Conservation (phyloP, 129 eudicot species). For the Heracleum sosnowskyi region DNA sequence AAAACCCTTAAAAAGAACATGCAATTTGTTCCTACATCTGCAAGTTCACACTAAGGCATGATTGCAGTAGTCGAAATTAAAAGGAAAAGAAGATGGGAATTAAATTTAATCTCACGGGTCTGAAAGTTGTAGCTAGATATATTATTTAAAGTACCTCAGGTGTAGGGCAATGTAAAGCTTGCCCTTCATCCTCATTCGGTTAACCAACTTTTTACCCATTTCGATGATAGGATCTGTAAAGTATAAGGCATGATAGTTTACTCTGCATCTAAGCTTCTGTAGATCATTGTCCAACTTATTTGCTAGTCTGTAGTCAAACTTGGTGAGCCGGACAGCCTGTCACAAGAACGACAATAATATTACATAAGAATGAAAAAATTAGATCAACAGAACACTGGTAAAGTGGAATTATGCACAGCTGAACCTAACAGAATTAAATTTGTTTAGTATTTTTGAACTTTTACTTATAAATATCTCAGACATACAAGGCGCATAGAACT, state of each 20-base stretch:
- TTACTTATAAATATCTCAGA: not conserved
- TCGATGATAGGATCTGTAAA: constrained; percentile 60
- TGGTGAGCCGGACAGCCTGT: constrained; percentile 84
- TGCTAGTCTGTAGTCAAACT: constrained; percentile 83
- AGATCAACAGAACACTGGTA: not conserved
- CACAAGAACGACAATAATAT: constrained; percentile 8
- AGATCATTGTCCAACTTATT: constrained; percentile 62
- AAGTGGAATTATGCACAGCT: not conserved
- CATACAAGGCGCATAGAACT: not conserved
- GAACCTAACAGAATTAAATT: not conserved
- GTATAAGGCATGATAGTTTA: constrained; percentile 72
- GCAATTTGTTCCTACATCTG: not conserved
- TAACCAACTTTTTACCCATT: constrained; percentile 66
- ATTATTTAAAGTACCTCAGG: constrained; percentile 43
- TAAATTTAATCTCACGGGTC: not conserved
- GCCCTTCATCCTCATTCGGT: constrained; percentile 61
- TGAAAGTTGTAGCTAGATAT: not conserved
- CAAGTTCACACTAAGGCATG: not conserved
- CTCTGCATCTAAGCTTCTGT: constrained; percentile 91
- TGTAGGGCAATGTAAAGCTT: constrained; percentile 77
- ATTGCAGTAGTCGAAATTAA: not conserved
- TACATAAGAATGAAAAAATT: not conserved
- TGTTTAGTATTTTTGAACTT: not conserved
- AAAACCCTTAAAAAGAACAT: not conserved
- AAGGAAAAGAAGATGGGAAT: not conserved